phyloP scores from a whole-genome alignment of 139 green algal genomes.

The Tetradesmus obliquus region DNA sequence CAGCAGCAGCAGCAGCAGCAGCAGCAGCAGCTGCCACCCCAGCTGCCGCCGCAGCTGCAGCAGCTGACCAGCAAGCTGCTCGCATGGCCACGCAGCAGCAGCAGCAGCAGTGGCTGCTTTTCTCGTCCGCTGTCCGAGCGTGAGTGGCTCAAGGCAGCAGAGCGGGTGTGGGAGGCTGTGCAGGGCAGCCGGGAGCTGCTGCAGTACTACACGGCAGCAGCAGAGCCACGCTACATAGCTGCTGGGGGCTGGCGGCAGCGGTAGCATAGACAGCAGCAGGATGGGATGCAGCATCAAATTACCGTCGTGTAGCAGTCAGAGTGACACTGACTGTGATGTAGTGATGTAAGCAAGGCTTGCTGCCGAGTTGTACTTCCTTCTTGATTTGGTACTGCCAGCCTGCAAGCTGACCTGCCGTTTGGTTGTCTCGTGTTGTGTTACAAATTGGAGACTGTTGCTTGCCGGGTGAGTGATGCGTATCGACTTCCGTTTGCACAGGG shows the following conservation, averaged over 20 bases:
- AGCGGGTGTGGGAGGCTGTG: conserved; percentile 30
- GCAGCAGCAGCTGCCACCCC: background rate
- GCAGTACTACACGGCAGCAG: conserved; percentile 21
- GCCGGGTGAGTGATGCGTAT: background rate
- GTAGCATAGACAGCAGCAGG: background rate
- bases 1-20: conserved; percentile 7
- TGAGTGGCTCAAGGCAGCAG: conserved; percentile 14
- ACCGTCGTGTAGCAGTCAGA: too few species aligned
- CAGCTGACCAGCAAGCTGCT: conserved; percentile 28
- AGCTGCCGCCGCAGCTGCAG: background rate
- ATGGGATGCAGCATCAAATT: too few species aligned
- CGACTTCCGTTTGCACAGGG: background rate
- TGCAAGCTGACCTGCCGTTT: too few species aligned
- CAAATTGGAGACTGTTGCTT: background rate
- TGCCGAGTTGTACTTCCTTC: too few species aligned
- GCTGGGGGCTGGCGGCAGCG: conserved; percentile 7
- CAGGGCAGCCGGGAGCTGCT: conserved; percentile 33
- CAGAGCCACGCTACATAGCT: background rate
- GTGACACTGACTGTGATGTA: too few species aligned
- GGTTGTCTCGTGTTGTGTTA: background rate
- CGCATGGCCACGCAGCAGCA: background rate
- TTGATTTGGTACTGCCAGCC: too few species aligned
- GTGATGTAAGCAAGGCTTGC: too few species aligned
- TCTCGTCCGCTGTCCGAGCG: background rate
- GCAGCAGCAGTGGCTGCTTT: conserved; percentile 11